Conservation (phyloP, 163 green algal genomes). For the Prototheca stagnorum region DNA sequence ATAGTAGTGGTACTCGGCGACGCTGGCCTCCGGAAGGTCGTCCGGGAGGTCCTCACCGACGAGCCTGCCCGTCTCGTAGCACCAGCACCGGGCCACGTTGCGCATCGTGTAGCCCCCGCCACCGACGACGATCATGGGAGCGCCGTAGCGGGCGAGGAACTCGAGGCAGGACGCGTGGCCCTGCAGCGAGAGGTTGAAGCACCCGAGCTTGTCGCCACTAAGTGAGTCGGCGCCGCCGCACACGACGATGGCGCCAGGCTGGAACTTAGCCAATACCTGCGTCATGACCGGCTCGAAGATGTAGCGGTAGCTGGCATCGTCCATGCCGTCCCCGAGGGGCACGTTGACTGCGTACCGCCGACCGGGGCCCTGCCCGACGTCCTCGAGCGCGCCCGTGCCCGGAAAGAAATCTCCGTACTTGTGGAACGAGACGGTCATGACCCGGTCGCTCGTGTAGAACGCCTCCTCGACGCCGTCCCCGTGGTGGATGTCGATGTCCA, state of each 20-base stretch:
- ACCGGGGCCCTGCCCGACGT: conserved; percentile 32
- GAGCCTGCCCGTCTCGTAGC: conserved; percentile 62
- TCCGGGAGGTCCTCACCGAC: conserved; percentile 69
- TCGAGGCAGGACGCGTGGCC: conserved; percentile 66
- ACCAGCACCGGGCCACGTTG: conserved; percentile 73
- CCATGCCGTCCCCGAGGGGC: conserved; percentile 77
- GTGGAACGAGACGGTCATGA: conserved; percentile 87
- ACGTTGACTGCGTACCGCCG: conserved; percentile 74
- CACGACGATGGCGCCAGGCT: conserved; percentile 78
- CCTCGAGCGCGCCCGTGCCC: conserved; percentile 50
- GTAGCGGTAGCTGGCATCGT: conserved; percentile 68
- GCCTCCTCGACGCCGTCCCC: conserved; percentile 89
- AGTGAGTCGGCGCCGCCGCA: conserved; percentile 78
- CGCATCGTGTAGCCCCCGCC: conserved; percentile 73
- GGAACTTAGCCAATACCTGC: conserved; percentile 79
- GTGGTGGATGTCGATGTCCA: conserved; percentile 77
- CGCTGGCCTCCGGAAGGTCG: conserved; percentile 37
- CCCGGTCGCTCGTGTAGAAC: conserved; percentile 78
- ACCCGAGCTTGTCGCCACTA: conserved; percentile 77
- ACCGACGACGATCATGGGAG: conserved; percentile 56
- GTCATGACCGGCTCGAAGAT: conserved; percentile 84
- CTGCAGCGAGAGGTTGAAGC: conserved; percentile 69
- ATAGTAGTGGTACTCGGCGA: conserved; percentile 70
- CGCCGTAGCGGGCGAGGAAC: conserved; percentile 66
- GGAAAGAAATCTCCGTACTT: conserved; percentile 92